Base-by-base conservation (phyloP, 1,139 yeast species). In the Sugiyamaella xylanicola region DNA sequence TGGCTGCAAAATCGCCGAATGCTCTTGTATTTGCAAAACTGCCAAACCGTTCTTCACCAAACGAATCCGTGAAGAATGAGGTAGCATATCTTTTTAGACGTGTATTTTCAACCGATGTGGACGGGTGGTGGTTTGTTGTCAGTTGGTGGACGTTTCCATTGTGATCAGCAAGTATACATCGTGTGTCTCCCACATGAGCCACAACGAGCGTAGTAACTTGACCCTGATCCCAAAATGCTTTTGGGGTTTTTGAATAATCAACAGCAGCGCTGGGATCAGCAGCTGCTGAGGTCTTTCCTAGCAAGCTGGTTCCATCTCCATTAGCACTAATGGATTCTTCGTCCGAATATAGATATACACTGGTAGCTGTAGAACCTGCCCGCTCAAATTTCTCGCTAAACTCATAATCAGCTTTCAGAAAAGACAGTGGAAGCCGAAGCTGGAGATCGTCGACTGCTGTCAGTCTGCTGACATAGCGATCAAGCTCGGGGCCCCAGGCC, bases 181-280 rank as follows among this genome's bases (percentile, higher is more conserved):
- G 80, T 2, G 97, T 88, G 68, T 93, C 99, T 2, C 99, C 99
- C n/a, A 92, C 86, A 68, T 93, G 99, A 1, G 95, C 93, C 20
- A 92, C 81, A 0, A 89, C 80, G 41, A 93, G 72, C 64, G 84
- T 84, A 29, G 90, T 79, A 16, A 87, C 75, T n/a, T 89, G 85
- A 21, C 78, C 76, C 17, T 85, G 81, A 61, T 85, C 83, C 76
- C 93, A 93, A 73, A 81, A 91, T 65, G 80, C 84, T 58, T 78
- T 75, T 40, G 51, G 52, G n/a, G 46, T 48, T 19, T 29, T 48
- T 1, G 46, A 40, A 17, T 40, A 40, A 20, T 42, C 52, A 11
- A 13, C 17, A 37, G 20, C 7, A 7, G 17, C 8, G 2, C 19
- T 13, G 32, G 21, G 15, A 15, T 16, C 11, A 37, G n/a, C 21